A percentile compares a stretch with the other conserved stretches of the same genome.
phyloP scores from a whole-genome alignment of 352 stramenopile genomes.

The Phytophthora lateralis region DNA sequence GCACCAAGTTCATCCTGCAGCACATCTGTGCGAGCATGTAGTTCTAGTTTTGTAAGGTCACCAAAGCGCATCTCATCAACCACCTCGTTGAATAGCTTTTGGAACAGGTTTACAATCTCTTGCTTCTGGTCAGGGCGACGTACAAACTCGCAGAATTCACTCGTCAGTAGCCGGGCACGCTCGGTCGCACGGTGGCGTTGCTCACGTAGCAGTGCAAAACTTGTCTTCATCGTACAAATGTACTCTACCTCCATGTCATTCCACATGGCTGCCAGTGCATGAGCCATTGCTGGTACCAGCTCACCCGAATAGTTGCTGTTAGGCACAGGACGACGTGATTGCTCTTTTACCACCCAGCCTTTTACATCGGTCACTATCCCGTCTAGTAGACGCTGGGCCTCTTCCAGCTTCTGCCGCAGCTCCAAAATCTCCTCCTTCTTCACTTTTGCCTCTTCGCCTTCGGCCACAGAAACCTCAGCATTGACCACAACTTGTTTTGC shows the following conservation, averaged over 20 bases:
- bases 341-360: conserved; percentile 36
- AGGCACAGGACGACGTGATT: background rate
- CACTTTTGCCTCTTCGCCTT: conserved; percentile 72
- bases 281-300: conserved; percentile 39
- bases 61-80: conserved; percentile 88
- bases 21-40: conserved; percentile 77
- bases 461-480: conserved; percentile 45
- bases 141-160: conserved; percentile 62
- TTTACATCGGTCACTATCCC: conserved; percentile 19
- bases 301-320: conserved; percentile 34
- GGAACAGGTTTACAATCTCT: conserved; percentile 64
- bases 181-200: conserved; percentile 40
- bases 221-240: conserved; percentile 47
- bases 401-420: conserved; percentile 45
- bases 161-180: conserved; percentile 37
- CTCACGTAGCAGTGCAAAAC: conserved; percentile 44
- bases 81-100: conserved; percentile 78
- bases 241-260: conserved; percentile 66
- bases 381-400: conserved; percentile 43
- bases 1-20: conserved; percentile 65
- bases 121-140: conserved; percentile 74
- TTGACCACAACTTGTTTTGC: conserved; percentile 45
- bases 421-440: conserved; percentile 81
- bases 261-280: conserved; percentile 52
- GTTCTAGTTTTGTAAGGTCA: conserved; percentile 74